Evolutionary conservation across 2,329 filamentous ascomycete species (phyloP).

Genomic region (Cladosporium sp.): DNA sequence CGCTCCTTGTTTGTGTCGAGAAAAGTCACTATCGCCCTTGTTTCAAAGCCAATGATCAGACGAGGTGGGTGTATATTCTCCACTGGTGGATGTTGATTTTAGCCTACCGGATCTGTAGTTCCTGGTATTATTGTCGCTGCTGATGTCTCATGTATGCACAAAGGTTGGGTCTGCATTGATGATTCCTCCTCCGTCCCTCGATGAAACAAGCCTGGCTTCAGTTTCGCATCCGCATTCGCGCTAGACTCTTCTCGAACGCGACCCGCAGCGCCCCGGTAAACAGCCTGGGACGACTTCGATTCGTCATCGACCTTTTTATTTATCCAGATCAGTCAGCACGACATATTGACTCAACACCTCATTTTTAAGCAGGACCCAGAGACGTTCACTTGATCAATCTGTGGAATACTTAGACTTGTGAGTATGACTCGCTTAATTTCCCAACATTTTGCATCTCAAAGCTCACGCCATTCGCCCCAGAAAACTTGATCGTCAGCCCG

Average conservation of each 20-base stretch:
- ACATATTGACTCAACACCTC: neutral
- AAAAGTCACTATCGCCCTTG: neutral
- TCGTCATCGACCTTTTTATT: constrained; percentile 13
- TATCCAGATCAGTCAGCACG: neutral
- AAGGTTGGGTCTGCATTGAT: neutral
- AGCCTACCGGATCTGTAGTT: neutral
- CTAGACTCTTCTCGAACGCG: neutral
- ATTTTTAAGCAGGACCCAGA: neutral
- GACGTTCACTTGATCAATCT: neutral
- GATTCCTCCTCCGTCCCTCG: neutral
- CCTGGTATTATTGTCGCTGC: neutral
- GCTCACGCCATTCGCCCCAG: neutral
- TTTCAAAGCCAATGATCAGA: neutral
- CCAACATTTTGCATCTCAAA: neutral
- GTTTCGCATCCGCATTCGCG: neutral
- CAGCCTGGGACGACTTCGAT: constrained; percentile 1
- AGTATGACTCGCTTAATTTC: neutral
- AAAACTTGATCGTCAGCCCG: neutral
- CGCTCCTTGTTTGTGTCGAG: neutral
- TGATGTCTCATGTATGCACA: neutral
- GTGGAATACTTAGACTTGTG: neutral
- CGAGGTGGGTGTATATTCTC: neutral
- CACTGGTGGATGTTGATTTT: neutral
- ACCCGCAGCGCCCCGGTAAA: neutral
- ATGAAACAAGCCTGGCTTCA: neutral